Evolutionary conservation across 2,329 filamentous ascomycete species (phyloP).

Genomic region (Alternaria triticina): DNA sequence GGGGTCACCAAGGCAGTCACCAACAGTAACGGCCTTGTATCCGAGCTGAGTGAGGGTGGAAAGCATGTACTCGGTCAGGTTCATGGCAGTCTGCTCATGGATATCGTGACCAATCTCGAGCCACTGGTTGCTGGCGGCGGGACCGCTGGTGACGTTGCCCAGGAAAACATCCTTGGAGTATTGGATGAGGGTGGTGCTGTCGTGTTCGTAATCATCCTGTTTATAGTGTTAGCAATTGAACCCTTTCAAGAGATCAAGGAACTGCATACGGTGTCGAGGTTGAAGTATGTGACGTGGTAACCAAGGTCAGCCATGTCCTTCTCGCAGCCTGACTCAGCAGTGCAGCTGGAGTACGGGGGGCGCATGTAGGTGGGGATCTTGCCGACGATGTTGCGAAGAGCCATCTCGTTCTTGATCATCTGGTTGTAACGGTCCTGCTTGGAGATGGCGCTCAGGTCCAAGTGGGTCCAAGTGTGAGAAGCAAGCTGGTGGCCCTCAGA

Average conservation of each 20-base stretch:
- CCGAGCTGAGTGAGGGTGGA: conserved; percentile 47
- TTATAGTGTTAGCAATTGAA: background rate
- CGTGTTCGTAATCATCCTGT: conserved; percentile 64
- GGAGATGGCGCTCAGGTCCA: conserved; percentile 55
- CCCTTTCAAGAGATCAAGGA: background rate
- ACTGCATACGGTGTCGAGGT: conserved; percentile 58
- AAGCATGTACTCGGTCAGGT: conserved; percentile 55
- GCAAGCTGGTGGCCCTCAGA: conserved; percentile 66
- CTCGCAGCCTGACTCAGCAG: conserved; percentile 44
- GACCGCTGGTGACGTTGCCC: conserved; percentile 50
- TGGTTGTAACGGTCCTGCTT: conserved; percentile 54
- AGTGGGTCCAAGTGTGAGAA: conserved; percentile 64
- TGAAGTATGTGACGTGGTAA: conserved; percentile 67
- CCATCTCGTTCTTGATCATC: conserved; percentile 63
- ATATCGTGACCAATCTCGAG: conserved; percentile 63
- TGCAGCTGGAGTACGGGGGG: conserved; percentile 58
- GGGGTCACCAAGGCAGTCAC: conserved; percentile 56
- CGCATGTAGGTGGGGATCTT: conserved; percentile 63
- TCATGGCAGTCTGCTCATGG: conserved; percentile 53
- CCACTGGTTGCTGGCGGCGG: conserved; percentile 44
- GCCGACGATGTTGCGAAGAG: conserved; percentile 62
- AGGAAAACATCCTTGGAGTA: conserved; percentile 63
- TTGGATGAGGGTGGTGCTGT: conserved; percentile 55
- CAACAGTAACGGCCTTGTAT: conserved; percentile 55
- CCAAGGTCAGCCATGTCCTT: conserved; percentile 54